Evolutionary conservation across 208 protist genomes (phyloP).

Genomic region (Crithidia mellificae): DNA sequence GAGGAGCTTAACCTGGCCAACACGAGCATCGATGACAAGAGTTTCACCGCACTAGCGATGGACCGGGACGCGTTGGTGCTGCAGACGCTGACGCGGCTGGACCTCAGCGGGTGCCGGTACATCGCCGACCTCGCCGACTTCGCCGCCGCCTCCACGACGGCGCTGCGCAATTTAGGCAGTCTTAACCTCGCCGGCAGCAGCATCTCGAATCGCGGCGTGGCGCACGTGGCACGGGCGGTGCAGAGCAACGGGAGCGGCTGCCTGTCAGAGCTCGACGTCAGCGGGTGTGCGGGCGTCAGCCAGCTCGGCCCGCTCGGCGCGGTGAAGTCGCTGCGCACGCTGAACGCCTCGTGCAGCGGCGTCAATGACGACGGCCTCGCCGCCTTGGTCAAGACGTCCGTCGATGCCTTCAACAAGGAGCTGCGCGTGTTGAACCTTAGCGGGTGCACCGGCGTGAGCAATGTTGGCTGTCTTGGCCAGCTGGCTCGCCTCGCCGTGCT

Average conservation of each 20-base stretch:
- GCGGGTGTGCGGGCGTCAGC: slow-evolving; percentile 39
- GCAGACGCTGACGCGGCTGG: slow-evolving; percentile 15
- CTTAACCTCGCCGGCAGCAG: slow-evolving; percentile 11
- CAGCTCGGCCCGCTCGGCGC: slow-evolving; percentile 31
- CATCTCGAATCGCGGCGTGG: slow-evolving; percentile 5
- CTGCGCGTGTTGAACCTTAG: slow-evolving; percentile 29
- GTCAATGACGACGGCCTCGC: slow-evolving; percentile 23
- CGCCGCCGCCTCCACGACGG: slow-evolving; percentile 1
- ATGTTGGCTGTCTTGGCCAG: slow-evolving; percentile 13
- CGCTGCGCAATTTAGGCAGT: slow-evolving; percentile 5
- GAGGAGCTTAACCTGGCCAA: slow-evolving; percentile 35
- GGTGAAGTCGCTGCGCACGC: slow-evolving; percentile 21
- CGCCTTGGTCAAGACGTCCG: slow-evolving; percentile 13
- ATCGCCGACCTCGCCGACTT: slow-evolving; percentile 30
- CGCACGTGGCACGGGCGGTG: slow-evolving; percentile 7
- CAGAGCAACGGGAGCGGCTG: slow-evolving; percentile 1
- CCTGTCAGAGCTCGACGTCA: slow-evolving; percentile 40
- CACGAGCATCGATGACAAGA: slow-evolving; percentile 34
- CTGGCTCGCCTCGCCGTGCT: slow-evolving; percentile 13
- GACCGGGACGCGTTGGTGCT: background rate
- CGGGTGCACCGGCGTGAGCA: slow-evolving; percentile 19
- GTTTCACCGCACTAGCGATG: slow-evolving; percentile 2
- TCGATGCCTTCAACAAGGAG: background rate
- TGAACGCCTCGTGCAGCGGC: slow-evolving; percentile 14
- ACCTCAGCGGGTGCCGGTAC: slow-evolving; percentile 23